phyloP scores from a whole-genome alignment of 2,329 filamentous ascomycete species.

The Botrytis fabae region DNA sequence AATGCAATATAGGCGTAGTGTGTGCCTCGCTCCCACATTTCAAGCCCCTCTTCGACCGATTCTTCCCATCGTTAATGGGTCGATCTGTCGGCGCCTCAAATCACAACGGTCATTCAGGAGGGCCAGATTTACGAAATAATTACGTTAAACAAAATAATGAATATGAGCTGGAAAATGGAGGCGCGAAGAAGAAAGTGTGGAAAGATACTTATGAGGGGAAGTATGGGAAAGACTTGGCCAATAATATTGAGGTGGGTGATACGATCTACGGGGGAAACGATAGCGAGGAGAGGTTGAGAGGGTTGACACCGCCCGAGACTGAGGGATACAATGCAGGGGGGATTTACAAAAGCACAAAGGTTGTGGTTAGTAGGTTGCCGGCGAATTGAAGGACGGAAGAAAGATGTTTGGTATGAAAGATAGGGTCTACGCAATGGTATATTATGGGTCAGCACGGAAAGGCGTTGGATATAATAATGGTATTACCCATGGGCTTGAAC shows the following conservation, averaged over 20 bases:
- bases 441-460: not conserved
- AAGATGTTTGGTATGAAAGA: not conserved
- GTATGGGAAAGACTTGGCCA: conserved; percentile 2
- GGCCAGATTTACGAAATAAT: not conserved
- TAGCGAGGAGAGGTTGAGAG: conserved; percentile 17
- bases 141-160: conserved; percentile 15
- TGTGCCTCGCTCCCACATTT: conserved; percentile 21
- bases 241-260: conserved; percentile 6
- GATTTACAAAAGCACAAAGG: conserved; percentile 2
- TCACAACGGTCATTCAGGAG: not conserved
- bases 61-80: conserved; percentile 10
- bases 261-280: not conserved
- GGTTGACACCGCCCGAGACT: not conserved
- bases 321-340: not conserved
- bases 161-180: conserved; percentile 13
- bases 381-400: not conserved
- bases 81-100: not conserved
- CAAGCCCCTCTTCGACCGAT: conserved; percentile 20
- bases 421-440: not conserved
- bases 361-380: conserved; percentile 5
- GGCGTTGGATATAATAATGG: not conserved
- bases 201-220: conserved; percentile 15
- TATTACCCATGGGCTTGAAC: not conserved
- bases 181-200: not conserved
- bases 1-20: conserved; percentile 19